These are phyloP conservation scores for Xylariaceae sp. DNA, from an alignment of 2,329 filamentous ascomycete species.

Conservation along the genomic window DNA sequence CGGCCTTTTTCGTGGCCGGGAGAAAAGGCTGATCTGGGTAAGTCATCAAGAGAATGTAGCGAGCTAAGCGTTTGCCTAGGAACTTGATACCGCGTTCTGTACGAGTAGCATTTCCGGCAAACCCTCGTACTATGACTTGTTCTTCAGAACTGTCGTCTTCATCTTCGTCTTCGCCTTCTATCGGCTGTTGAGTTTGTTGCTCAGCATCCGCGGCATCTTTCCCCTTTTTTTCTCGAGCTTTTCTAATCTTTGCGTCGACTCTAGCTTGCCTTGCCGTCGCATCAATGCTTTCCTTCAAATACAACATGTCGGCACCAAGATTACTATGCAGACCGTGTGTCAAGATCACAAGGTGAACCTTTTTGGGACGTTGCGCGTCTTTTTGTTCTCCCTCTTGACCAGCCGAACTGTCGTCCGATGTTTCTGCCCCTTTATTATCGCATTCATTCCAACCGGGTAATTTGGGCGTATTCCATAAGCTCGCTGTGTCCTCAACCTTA, in stretches of 20 bases:
- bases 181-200: neutral
- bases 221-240: conserved; percentile 44
- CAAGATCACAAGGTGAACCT: conserved; percentile 82
- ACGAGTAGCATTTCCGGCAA: conserved; percentile 79
- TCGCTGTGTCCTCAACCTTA: conserved; percentile 79
- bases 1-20: conserved; percentile 52
- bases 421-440: conserved; percentile 30
- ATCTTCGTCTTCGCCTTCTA: conserved; percentile 21
- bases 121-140: conserved; percentile 84
- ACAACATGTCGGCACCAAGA: conserved; percentile 92
- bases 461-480: conserved; percentile 86
- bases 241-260: conserved; percentile 59
- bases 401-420: conserved; percentile 24
- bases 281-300: conserved; percentile 95
- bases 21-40: conserved; percentile 90
- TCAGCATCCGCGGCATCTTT: conserved; percentile 20
- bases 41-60: conserved; percentile 82
- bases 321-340: conserved; percentile 97
- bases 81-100: conserved; percentile 97
- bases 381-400: conserved; percentile 19
- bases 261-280: conserved; percentile 69
- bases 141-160: conserved; percentile 61
- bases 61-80: conserved; percentile 86
- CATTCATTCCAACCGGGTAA: conserved; percentile 61
- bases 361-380: conserved; percentile 56